phyloP scores from a whole-genome alignment of 495 filamentous ascomycete genomes.

The Aspergillus sparsus region DNA sequence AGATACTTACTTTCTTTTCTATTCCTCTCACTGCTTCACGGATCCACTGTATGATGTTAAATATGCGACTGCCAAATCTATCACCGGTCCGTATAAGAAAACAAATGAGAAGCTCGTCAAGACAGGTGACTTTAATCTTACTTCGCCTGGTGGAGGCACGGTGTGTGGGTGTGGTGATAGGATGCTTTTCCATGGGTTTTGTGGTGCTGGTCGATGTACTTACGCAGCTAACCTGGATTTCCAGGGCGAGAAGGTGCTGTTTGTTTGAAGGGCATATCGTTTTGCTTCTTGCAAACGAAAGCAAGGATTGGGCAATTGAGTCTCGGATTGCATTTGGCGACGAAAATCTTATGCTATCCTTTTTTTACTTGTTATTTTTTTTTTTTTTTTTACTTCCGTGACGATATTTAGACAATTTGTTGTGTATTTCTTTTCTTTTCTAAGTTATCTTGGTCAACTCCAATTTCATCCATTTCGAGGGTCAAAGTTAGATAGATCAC shows the following conservation, averaged over 20 bases:
- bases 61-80: slow-evolving; percentile 50
- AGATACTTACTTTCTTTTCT: slow-evolving; percentile 60
- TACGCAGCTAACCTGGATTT: slow-evolving; percentile 41
- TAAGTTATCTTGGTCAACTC: no score
- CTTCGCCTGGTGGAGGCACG: slow-evolving; percentile 56
- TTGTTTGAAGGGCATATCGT: slow-evolving; percentile 20
- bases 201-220: slow-evolving; percentile 38
- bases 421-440: no score
- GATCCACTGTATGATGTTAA: slow-evolving; percentile 55
- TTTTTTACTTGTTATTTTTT: no score
- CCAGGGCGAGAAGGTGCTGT: slow-evolving; percentile 25
- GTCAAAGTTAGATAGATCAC: no score
- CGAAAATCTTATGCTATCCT: no score
- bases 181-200: slow-evolving; percentile 56
- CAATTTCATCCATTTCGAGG: no score
- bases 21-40: slow-evolving; percentile 59
- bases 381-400: no score
- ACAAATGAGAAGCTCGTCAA: slow-evolving; percentile 36
- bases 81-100: slow-evolving; percentile 53
- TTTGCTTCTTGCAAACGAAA: no score
- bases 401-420: no score
- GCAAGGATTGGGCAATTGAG: no score
- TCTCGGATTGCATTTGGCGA: no score
- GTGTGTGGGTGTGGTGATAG: slow-evolving; percentile 44
- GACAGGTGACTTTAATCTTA: slow-evolving; percentile 43